Evolutionary conservation across 1,139 yeast species (phyloP).

Genomic region (Debaryomyces coudertii): DNA sequence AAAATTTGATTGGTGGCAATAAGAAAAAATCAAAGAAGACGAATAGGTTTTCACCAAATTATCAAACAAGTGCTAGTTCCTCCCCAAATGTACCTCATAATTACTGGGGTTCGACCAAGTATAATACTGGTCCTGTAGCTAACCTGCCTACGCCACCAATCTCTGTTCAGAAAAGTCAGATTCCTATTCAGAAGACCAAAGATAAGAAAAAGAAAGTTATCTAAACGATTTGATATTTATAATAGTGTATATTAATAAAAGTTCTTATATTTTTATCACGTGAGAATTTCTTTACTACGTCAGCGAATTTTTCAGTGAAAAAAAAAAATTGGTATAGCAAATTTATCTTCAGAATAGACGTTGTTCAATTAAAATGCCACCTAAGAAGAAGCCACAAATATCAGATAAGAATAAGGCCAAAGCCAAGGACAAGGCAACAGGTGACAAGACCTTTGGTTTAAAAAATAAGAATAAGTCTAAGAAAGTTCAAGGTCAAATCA

Average conservation of each 20-base stretch:
- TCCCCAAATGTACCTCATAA: conserved; percentile 13
- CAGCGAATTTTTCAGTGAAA: conserved; percentile 8
- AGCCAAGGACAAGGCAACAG: conserved; percentile 70
- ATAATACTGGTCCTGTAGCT: conserved; percentile 3
- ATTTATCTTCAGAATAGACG: not conserved
- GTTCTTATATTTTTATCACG: conserved; percentile 3
- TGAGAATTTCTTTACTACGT: conserved; percentile 7
- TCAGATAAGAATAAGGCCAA: conserved; percentile 65
- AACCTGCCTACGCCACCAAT: conserved; percentile 14
- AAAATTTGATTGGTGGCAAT: conserved; percentile 31
- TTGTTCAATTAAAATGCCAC: conserved; percentile 53
- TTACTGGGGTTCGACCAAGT: conserved; percentile 12
- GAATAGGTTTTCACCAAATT: conserved; percentile 19
- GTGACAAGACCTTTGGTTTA: conserved; percentile 93
- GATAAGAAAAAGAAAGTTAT: conserved; percentile 26
- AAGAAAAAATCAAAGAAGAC: conserved; percentile 30
- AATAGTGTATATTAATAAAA: conserved; percentile 1
- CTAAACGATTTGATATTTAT: conserved; percentile 22
- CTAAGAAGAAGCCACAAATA: conserved; percentile 68
- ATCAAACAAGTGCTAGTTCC: conserved; percentile 3
- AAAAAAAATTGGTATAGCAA: conserved; percentile 2
- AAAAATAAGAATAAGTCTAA: conserved; percentile 92
- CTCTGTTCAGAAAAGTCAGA: conserved; percentile 15
- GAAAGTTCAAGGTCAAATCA: conserved; percentile 84
- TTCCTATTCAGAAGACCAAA: conserved; percentile 13